Evolutionary conservation across 75 land plant species (phyloP).

Genomic region (Sequoia sempervirens): DNA sequence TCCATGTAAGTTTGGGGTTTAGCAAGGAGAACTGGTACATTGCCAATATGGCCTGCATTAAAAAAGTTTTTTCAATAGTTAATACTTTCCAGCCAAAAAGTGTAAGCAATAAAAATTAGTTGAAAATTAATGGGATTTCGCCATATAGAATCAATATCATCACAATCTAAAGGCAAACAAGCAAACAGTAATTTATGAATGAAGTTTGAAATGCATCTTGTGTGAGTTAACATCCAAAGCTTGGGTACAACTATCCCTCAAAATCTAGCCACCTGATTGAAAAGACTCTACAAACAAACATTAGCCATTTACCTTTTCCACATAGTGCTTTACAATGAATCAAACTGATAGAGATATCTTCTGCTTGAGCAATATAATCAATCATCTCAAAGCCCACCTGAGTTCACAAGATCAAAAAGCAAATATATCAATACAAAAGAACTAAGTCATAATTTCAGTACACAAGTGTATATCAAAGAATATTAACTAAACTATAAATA

Average conservation of each 20-base stretch:
- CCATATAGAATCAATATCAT: neutral
- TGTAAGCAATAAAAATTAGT: neutral
- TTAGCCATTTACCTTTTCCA: conserved; percentile 68
- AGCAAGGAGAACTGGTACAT: conserved; percentile 72
- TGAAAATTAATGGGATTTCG: neutral
- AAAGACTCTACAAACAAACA: conserved; percentile 1
- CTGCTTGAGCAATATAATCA: conserved; percentile 75
- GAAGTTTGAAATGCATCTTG: neutral
- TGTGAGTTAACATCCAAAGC: neutral
- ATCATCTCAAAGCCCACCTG: conserved; percentile 98
- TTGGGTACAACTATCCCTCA: neutral
- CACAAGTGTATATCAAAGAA: neutral
- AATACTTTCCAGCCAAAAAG: neutral
- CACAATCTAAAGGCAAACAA: neutral
- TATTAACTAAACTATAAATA: neutral
- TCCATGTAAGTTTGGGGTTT: conserved; percentile 99
- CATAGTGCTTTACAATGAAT: conserved; percentile 77
- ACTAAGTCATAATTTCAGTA: neutral
- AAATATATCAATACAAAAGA: neutral
- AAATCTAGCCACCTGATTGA: neutral
- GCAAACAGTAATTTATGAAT: neutral
- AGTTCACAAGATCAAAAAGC: neutral
- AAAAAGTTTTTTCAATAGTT: neutral
- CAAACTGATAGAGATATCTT: conserved; percentile 50
- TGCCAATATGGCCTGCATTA: conserved; percentile 58